These are phyloP conservation scores for Coemansia sp. DNA, from an alignment of 192 early-diverging fungal genomes.

Conservation along the genomic window DNA sequence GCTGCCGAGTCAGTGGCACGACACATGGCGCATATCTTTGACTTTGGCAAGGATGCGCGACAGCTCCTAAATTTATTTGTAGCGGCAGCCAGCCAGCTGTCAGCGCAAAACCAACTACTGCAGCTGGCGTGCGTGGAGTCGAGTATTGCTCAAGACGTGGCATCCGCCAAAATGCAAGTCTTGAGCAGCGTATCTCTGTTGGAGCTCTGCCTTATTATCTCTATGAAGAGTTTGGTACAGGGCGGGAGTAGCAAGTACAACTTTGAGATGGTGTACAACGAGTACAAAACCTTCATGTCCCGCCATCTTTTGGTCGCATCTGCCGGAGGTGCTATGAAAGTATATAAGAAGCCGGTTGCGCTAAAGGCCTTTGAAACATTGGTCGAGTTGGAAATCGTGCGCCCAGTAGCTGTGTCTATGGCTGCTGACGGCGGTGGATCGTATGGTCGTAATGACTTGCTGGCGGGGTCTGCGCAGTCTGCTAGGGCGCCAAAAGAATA, in stretches of 20 bases:
- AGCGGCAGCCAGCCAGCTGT: conserved; percentile 17
- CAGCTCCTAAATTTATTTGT: conserved; percentile 34
- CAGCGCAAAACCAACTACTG: conserved; percentile 3
- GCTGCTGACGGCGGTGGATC: conserved; percentile 15
- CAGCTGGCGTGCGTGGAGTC: conserved; percentile 39
- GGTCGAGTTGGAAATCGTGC: conserved; percentile 68
- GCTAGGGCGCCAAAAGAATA: conserved; percentile 82
- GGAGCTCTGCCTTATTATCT: conserved; percentile 77
- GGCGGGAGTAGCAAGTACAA: conserved; percentile 76
- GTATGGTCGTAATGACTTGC: conserved; percentile 35
- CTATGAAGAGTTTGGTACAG: conserved; percentile 72
- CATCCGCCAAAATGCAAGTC: conserved; percentile 40
- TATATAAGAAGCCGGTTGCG: conserved; percentile 78
- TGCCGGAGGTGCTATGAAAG: conserved; percentile 63
- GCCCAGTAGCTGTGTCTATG: conserved; percentile 36
- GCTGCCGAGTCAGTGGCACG: conserved; percentile 11
- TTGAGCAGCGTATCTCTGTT: conserved; percentile 69
- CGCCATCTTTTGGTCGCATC: conserved; percentile 53
- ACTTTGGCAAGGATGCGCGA: conserved; percentile 43
- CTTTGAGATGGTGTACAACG: conserved; percentile 94
- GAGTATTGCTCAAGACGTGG: conserved; percentile 15
- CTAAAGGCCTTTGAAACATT: conserved; percentile 91
- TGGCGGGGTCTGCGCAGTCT: conserved; percentile 36
- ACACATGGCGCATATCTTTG: conserved; percentile 27
- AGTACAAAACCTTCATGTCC: conserved; percentile 85